Base-by-base conservation (phyloP, 371 early-diverging fungal species). In the Mucor indicus region DNA sequence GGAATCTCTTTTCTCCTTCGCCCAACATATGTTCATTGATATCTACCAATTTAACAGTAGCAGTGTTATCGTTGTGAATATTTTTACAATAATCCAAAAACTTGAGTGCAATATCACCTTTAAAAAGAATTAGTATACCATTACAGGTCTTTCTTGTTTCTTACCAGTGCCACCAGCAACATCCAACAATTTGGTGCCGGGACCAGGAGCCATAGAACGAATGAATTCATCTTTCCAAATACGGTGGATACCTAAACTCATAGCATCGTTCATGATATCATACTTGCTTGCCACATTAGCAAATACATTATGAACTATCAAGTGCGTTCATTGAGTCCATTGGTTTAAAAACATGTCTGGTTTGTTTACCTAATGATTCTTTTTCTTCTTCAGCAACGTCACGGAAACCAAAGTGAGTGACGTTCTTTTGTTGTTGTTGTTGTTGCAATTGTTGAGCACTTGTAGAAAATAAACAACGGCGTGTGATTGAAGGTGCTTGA, bases 161-260 rank as follows among this genome's bases (percentile, higher is more conserved):
- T 38, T 64, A 84, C 88, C 97, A n/a, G 98, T 97, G 36, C 98
- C 98, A 17, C 98, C 98, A 31, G 98, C 98, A 23, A 98, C 98
- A 67, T 98, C 98, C 24, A 98, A 67, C 8, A 98, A 77, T 47
- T 81, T 86, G 24, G 94, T 93, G 9, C 85, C 85, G 3, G 86
- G 89, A 5, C 83, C 77, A 7, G 98, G 96, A 3, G 91, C 86
- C 77, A 97, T 79, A 8, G 69, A 75, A 21, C 84, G 79, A 53
- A 96, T 88, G 54, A 92, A 90, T 55, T 91, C 85, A 59, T 93
- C 92, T 61, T 97, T 97, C 98, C 98, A 97, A 29, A 93, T 64
- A 44, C 97, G 82, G 62, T 97, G 97, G 21, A 97, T 69, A 24
- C 98, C 98, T 19, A 83, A 71, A 62, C 89, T 89, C 98, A 97